Percentiles rank a stretch among this genome's conserved stretches.
Evolutionary conservation across 352 stramenopile species (phyloP).

Genomic region (Pythium angustatum): DNA sequence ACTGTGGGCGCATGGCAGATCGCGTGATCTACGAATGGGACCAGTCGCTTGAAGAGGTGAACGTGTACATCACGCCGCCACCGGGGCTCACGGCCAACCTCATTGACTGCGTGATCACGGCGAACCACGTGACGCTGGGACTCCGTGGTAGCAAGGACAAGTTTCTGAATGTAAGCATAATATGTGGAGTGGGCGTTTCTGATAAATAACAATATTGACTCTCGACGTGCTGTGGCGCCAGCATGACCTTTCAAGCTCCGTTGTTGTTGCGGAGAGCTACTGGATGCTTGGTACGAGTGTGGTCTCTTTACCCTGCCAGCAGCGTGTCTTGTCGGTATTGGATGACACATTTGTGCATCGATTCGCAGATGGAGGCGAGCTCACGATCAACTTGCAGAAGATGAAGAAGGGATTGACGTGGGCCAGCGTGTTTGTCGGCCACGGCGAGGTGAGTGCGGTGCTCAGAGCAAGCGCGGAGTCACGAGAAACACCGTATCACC

Average conservation of each 20-base stretch:
- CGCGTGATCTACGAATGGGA: constrained; percentile 97
- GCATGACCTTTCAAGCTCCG: constrained; percentile 91
- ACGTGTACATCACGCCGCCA: constrained; percentile 94
- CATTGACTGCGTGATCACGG: constrained; percentile 89
- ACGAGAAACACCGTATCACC: no score
- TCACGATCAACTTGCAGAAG: constrained; percentile 95
- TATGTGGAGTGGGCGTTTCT: no score
- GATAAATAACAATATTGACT: no score
- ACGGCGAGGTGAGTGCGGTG: constrained; percentile 58
- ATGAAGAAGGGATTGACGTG: constrained; percentile 95
- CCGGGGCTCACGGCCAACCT: constrained; percentile 75
- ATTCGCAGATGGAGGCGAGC: constrained; percentile 73
- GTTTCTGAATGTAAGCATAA: constrained; percentile 87
- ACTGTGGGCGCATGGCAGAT: constrained; percentile 30
- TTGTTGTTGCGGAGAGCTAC: constrained; percentile 94
- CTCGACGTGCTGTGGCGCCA: constrained; percentile 26
- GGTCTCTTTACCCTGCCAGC: not conserved
- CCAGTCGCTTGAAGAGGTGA: constrained; percentile 94
- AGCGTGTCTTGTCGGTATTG: no score
- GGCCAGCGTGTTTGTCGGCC: constrained; percentile 87
- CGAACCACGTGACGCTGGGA: constrained; percentile 89
- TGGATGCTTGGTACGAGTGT: constrained; percentile 90
- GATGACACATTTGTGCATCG: no score
- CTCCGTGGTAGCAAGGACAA: constrained; percentile 86
- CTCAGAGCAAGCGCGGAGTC: not conserved